Conservation (phyloP, 2,329 filamentous ascomycete species). For the Arthroderma sp. region DNA sequence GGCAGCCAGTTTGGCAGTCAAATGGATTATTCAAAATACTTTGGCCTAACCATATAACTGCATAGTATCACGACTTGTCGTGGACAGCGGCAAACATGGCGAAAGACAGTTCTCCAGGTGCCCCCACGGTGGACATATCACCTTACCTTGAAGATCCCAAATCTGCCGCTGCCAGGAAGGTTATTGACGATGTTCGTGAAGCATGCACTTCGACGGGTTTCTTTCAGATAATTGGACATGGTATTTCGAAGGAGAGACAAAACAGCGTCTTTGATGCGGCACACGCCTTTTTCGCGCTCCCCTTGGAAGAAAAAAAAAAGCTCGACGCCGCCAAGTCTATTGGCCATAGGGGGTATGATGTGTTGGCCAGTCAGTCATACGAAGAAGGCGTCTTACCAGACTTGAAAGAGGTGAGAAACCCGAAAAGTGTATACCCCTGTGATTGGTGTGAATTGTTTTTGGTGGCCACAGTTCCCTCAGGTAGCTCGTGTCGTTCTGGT, state of each 20-base stretch:
- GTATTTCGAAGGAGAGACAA: neutral
- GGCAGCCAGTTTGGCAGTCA: neutral
- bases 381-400: constrained; percentile 5
- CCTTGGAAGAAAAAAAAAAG: constrained; percentile 5
- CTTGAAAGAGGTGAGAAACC: constrained; percentile 1
- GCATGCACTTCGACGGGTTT: constrained; percentile 2
- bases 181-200: neutral
- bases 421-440: neutral
- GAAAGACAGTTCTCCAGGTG: neutral
- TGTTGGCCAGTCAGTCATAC: constrained; percentile 6
- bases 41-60: neutral
- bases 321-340: neutral
- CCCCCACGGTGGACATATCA: constrained; percentile 2
- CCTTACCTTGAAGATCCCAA: neutral
- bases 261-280: neutral
- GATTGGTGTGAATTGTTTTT: neutral
- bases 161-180: neutral
- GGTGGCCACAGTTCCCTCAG: neutral
- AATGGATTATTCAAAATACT: neutral
- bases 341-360: constrained; percentile 6
- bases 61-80: neutral
- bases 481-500: neutral
- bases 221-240: constrained; percentile 3
- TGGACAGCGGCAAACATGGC: neutral
- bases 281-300: neutral